A percentile compares a stretch with the other conserved stretches of the same genome.
phyloP scores from a whole-genome alignment of 2,329 filamentous ascomycete genomes.

The Chaetomiaceae sp. region DNA sequence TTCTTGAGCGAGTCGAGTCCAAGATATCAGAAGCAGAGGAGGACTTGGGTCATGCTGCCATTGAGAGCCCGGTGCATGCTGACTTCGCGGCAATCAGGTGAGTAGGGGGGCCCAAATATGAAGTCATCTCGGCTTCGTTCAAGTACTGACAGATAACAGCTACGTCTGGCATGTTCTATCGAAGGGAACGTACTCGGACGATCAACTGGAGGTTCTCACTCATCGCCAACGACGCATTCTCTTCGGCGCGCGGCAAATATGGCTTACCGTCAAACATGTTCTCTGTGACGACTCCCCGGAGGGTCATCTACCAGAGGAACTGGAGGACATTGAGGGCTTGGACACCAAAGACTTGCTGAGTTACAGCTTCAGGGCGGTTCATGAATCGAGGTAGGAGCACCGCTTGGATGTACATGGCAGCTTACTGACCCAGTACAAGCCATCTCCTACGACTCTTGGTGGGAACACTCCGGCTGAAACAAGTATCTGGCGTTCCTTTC shows the following conservation, averaged over 20 bases:
- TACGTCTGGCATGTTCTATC: constrained; percentile 49
- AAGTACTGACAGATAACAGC: constrained; percentile 26
- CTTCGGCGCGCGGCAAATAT: constrained; percentile 60
- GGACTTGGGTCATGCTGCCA: constrained; percentile 61
- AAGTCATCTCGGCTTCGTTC: background rate
- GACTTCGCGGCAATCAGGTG: constrained; percentile 62
- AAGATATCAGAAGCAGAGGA: constrained; percentile 58
- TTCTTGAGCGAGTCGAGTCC: constrained; percentile 56
- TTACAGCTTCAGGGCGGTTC: constrained; percentile 91
- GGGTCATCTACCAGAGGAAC: constrained; percentile 71
- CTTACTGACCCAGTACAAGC: constrained; percentile 39
- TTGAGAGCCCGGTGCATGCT: constrained; percentile 62
- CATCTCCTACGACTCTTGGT: constrained; percentile 63
- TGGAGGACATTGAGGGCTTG: constrained; percentile 64
- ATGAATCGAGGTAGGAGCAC: constrained; percentile 69
- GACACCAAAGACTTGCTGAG: constrained; percentile 86
- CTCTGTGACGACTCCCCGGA: constrained; percentile 94
- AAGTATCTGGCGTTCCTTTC: constrained; percentile 38
- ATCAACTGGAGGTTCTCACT: constrained; percentile 32
- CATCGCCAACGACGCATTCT: constrained; percentile 52
- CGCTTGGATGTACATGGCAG: rapidly evolving
- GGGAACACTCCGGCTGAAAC: constrained; percentile 44
- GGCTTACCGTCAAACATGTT: constrained; percentile 67
- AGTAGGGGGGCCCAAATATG: constrained; percentile 12
- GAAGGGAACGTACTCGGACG: constrained; percentile 34